Evolutionary conservation across 371 early-diverging fungal genomes (phyloP).

Genomic region (Fennellomyces sp.): DNA sequence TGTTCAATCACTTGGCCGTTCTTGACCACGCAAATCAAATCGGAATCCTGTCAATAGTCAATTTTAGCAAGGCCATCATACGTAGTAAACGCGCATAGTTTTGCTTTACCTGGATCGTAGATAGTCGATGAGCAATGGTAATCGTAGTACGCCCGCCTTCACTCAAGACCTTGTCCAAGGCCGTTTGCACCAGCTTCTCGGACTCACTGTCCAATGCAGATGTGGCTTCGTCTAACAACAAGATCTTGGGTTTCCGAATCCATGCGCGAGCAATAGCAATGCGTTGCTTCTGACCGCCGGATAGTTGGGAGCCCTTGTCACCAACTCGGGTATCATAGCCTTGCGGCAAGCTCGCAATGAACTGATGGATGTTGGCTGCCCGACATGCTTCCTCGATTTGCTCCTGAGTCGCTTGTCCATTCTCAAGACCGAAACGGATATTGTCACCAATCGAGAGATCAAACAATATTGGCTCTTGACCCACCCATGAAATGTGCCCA

Average conservation of each 20-base stretch:
- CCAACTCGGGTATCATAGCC: conserved; percentile 84
- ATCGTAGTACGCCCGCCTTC: no score
- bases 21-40: no score
- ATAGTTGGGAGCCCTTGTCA: conserved; percentile 79
- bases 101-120: conserved; percentile 58
- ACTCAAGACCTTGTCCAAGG: no score
- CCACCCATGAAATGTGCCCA: conserved; percentile 68
- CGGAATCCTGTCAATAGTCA: conserved; percentile 69
- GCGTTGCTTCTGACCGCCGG: conserved; percentile 91
- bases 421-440: no score
- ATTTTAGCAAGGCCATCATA: conserved; percentile 52
- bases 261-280: conserved; percentile 56
- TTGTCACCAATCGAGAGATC: conserved; percentile 75
- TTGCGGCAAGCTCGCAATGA: conserved; percentile 71
- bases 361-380: conserved; percentile 66
- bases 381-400: no score
- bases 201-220: conserved; percentile 94
- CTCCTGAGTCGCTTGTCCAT: no score
- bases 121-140: conserved; percentile 67
- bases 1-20: conserved; percentile 69
- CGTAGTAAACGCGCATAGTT: conserved; percentile 69
- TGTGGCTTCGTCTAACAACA: conserved; percentile 96
- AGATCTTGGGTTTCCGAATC: conserved; percentile 34
- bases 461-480: conserved; percentile 84
- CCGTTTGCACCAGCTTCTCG: no score